Evolutionary conservation across 805 yeast genomes (phyloP).

Genomic region (Cyberlindnera euphorbiiphila): DNA sequence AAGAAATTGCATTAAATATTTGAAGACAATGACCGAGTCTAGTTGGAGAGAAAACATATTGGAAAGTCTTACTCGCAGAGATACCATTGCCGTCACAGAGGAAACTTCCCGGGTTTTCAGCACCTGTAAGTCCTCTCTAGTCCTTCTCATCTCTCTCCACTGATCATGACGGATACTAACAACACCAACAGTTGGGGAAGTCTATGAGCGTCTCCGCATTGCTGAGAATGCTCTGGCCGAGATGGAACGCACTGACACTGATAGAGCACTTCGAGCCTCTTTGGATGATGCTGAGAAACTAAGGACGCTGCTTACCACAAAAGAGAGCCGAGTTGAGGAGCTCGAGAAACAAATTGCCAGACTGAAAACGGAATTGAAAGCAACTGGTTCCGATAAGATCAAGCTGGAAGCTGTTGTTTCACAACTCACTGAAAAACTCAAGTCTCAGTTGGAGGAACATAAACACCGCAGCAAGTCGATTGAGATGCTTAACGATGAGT

Average conservation of each 20-base stretch:
- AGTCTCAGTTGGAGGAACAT: conserved; percentile 27
- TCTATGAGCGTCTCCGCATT: conserved; percentile 13
- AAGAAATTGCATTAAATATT: too few species aligned
- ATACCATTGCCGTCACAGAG: too few species aligned
- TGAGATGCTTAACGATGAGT: conserved; percentile 63
- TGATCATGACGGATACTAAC: too few species aligned
- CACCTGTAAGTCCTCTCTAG: too few species aligned
- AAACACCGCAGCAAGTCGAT: conserved; percentile 49
- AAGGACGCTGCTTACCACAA: conserved; percentile 2
- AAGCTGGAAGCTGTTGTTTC: conserved; percentile 29
- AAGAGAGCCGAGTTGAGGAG: conserved; percentile 4
- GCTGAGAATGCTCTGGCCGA: conserved; percentile 16
- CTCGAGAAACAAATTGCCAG: conserved; percentile 6
- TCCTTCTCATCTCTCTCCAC: too few species aligned
- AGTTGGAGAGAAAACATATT: too few species aligned
- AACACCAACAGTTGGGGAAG: conserved; percentile 10
- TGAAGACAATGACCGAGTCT: too few species aligned
- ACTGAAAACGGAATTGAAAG: conserved; percentile 24
- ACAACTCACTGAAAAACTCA: conserved; percentile 27
- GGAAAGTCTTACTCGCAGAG: too few species aligned
- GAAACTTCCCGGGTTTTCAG: too few species aligned
- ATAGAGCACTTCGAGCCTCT: conserved; percentile 7
- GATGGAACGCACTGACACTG: conserved; percentile 6
- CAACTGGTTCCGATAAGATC: conserved; percentile 24
- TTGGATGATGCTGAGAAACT: conserved; percentile 7